Evolutionary conservation across 1,284 basidiomycete genomes (phyloP), one percentile per base, ranked within the genome.

Genomic region (Cutaneotrichosporon spelunceum): DNA sequence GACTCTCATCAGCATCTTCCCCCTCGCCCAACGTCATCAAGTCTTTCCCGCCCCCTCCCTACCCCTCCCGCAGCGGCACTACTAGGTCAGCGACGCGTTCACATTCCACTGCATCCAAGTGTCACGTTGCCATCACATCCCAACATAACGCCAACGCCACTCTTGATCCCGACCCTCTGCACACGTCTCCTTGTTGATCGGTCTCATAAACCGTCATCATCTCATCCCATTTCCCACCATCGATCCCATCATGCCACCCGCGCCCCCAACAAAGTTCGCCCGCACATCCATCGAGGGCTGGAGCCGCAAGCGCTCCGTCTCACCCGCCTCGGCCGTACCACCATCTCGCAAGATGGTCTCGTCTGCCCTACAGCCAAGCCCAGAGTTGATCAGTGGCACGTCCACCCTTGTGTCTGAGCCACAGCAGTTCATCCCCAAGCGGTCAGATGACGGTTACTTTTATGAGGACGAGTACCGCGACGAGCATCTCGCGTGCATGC

Each of bases 381-480:
- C 49, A 24, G 47, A 53, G 29, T 27, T 45, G 14, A 34, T 39
- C 33, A 47, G 30, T 36, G 30, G 56, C 33, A 24, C 54, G 54
- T 39, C 44, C 50, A 29, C 36, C 36, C 29, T 50, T 13, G 16
- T 48, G 23, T 26, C 27, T 19, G 27, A 42, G 36, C 47, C 54
- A 5, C n/a, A 39, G 16, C 39, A 23, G 33, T 60, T 60, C 49
- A 27, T 53, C 4, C 61, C 66, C 27, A 63, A 57, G 44, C 68
- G 61, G 59, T 66, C 61, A 13, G 79, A 82, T 60, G 78, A 82
- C 62, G 72, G 75, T 52, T 72, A 74, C 54, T 76, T 82, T 57
- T 81, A 82, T 66, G 96, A 99, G 80, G 90, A 93, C 72, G 96
- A 99, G 79, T 99, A 99, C 76, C 86, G 88, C 55, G 90, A 94